Conservation (phyloP, 2,329 filamentous ascomycete species). For the Rutstroemia sp. region DNA sequence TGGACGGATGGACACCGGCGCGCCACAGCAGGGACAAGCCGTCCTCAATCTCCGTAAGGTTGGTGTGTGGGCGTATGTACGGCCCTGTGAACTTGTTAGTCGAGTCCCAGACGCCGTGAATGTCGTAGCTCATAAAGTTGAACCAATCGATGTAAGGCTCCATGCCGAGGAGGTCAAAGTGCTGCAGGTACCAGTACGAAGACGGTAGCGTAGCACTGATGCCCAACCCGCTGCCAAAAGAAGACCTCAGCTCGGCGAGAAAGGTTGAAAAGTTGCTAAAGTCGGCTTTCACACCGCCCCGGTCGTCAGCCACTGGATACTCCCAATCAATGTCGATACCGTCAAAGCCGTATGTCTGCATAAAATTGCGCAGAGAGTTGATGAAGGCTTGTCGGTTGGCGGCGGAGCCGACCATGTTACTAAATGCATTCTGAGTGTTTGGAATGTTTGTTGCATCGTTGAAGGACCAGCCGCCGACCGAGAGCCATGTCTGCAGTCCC, state of each 20-base stretch:
- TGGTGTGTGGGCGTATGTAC: too few relatives aligned
- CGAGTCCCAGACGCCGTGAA: too few relatives aligned
- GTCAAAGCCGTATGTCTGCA: not conserved
- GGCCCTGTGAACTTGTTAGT: too few relatives aligned
- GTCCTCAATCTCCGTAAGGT: too few relatives aligned
- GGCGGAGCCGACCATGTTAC: too few relatives aligned
- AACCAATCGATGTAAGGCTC: slow-evolving; percentile 24
- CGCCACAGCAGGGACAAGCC: too few relatives aligned
- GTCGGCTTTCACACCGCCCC: slow-evolving; percentile 33
- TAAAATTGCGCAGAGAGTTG: not conserved
- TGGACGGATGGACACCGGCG: too few relatives aligned
- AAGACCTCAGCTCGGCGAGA: slow-evolving; percentile 17
- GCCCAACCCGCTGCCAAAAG: slow-evolving; percentile 16
- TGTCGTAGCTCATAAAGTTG: slow-evolving; percentile 30
- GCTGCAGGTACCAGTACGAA: slow-evolving; percentile 28
- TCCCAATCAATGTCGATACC: not conserved
- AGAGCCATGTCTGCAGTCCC: slow-evolving; percentile 11
- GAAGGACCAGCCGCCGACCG: slow-evolving; percentile 14
- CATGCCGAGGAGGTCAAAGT: slow-evolving; percentile 24
- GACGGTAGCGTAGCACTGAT: slow-evolving; percentile 32
- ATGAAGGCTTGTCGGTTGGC: slow-evolving; percentile 20
- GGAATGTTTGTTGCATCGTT: too few relatives aligned
- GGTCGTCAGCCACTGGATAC: slow-evolving; percentile 28
- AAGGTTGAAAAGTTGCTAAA: slow-evolving; percentile 27
- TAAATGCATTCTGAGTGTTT: too few relatives aligned